Percentiles rank a stretch among this genome's conserved stretches.
Evolutionary conservation across 768 basidiomycete species (phyloP).

Genomic region (Rhizopogon vulgaris): DNA sequence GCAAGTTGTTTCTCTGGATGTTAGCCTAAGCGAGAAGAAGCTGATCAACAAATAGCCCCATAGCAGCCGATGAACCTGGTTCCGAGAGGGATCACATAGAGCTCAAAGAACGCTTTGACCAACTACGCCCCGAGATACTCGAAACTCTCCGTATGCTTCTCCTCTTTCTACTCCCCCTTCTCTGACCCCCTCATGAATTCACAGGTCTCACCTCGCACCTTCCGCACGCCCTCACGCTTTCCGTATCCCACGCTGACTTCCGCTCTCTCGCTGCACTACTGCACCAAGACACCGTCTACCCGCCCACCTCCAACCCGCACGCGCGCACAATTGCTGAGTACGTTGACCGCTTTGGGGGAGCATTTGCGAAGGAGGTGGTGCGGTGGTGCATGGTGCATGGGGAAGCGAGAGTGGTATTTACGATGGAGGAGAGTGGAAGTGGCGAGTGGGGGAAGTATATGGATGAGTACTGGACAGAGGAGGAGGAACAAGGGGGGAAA

Average conservation of each 20-base stretch:
- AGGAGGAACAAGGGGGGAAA: slow-evolving; percentile 32
- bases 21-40: not conserved
- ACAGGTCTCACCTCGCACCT: slow-evolving; percentile 64
- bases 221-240: slow-evolving; percentile 70
- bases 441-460: slow-evolving; percentile 50
- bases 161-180: not conserved
- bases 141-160: slow-evolving; percentile 66
- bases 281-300: slow-evolving; percentile 58
- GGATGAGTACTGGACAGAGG: slow-evolving; percentile 58
- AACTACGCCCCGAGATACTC: slow-evolving; percentile 70
- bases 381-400: slow-evolving; percentile 91
- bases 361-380: slow-evolving; percentile 86
- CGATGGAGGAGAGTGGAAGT: slow-evolving; percentile 46
- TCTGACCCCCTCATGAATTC: not conserved
- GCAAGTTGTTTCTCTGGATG: slow-evolving; percentile 23
- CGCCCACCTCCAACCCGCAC: slow-evolving; percentile 60
- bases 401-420: slow-evolving; percentile 77
- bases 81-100: slow-evolving; percentile 51
- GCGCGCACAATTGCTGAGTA: slow-evolving; percentile 59
- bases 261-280: slow-evolving; percentile 79
- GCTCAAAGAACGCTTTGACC: slow-evolving; percentile 61
- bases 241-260: slow-evolving; percentile 86
- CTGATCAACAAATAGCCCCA: slow-evolving; percentile 28
- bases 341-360: slow-evolving; percentile 71
- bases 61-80: slow-evolving; percentile 41